Base-by-base conservation (phyloP, 2,329 filamentous ascomycete species). In the Pleomassaria siparia region DNA sequence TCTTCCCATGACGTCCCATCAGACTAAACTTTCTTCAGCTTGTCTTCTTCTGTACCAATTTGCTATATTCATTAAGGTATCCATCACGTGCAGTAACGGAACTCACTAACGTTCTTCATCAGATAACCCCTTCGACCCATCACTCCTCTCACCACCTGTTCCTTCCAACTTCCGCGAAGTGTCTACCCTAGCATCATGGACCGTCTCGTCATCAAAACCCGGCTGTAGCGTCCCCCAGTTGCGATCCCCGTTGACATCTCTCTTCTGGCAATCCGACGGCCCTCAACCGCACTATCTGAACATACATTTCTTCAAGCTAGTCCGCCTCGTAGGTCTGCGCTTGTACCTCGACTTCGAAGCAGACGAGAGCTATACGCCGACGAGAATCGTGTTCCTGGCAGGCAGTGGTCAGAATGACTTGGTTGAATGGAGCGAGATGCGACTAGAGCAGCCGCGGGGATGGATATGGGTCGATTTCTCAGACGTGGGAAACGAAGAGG, bases 301-400 rank as follows among this genome's bases (percentile, higher is more conserved):
- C 50, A 87, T 94, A 32, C 89, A 94, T 71, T 94, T 94, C 70
- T 85, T 90, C 72, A 90, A 91, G 60, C 81, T 88, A 7, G 89
- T 91, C 35, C 85, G 85, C 49, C 90, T 94, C 52, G 84, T 86
- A 4, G 83, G 85, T 22, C 84, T 94, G 43, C 81, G 88, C n/a
- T 83, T 94, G 60, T 91, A 87, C 58, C 85, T 99, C 36, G 91
- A 99, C 73, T 96, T 95, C 70, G 85, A 87, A 53, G 83, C 89
- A 44, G 94, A 99, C 71, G 94, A 99, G 73, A 94, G 88, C 35
- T 99, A 99, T 70, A 99, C 94, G 2, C 94, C 94, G 0, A 97
- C 91, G 1, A 89, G 91, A 61, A 95, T 99, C 62, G 77, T 88
- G 39, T 91, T 97, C 66, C 83, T 87, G 29, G 92, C 91, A 0